Base-by-base conservation (phyloP, 805 yeast species). In the Yarrowia sp. region DNA sequence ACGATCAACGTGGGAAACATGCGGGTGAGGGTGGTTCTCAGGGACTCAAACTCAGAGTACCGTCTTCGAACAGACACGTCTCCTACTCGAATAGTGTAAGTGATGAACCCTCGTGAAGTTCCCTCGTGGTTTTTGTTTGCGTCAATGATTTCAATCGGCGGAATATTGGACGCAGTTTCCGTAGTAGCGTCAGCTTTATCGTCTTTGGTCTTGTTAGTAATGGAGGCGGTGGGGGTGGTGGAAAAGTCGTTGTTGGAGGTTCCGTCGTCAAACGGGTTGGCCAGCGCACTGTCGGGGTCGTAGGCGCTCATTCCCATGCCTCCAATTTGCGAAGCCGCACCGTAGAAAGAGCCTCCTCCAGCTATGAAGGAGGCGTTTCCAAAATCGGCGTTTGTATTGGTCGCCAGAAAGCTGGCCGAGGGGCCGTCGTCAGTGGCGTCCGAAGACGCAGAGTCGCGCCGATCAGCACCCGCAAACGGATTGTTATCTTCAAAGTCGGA, bases 81-180 rank as follows among this genome's bases (percentile, higher is more conserved):
- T n/a, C 87, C 79, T 55, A 85, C 79, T 70, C 84, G 83, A 69
- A 94, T 90, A 2, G 96, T 88, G 76, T 95, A 94, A 0, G 92
- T 91, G 33, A 94, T 87, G 72, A 88, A 94, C 1, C 92, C 86
- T 70, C 90, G 84, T 43, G 87, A 83, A 73, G 85, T 85, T 12
- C 93, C 92, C 72, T 94, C 98, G 69, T 85, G 88, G 66, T 91
- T 89, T 75, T 91, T 92, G 5, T 92, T 91, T 0, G 98, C 97
- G 71, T 91, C 97, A 0, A 83, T 79, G 46, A 84, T 80, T n/a
- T 71, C 71, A 5, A 73, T 65, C 39, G 73, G 71, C 2, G 79
- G 76, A 36, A 39, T 69, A 53, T 15, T 42, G 9, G 43, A 7
- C 9, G 15, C 9, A 15, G 63, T 30, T 9, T 7, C 9, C 40